Evolutionary conservation across 202 grass and related monocot species (phyloP).

Genomic region (Schoenoplectus tabernaemontani): DNA sequence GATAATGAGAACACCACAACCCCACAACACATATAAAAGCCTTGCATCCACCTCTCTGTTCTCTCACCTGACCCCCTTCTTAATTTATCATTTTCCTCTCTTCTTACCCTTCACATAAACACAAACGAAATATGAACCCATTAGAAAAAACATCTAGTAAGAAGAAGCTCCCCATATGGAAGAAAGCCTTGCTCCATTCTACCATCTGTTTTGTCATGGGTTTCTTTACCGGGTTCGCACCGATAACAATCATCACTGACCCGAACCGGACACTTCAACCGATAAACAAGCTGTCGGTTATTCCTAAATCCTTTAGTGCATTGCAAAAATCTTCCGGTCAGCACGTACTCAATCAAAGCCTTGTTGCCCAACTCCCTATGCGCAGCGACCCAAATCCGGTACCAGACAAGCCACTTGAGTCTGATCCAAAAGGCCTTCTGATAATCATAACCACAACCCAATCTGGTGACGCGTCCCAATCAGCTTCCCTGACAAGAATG

Average conservation of each 20-base stretch:
- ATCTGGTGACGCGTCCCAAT: slow-evolving; percentile 21
- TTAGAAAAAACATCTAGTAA: slow-evolving; percentile 24
- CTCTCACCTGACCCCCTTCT: too few relatives aligned
- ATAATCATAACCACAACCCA: slow-evolving; percentile 70
- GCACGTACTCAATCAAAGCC: slow-evolving; percentile 35
- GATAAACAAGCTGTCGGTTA: slow-evolving; percentile 21
- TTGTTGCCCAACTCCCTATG: slow-evolving; percentile 27
- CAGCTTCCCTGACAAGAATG: slow-evolving; percentile 54
- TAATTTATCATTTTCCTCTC: background rate
- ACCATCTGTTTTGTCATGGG: slow-evolving; percentile 90
- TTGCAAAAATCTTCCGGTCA: slow-evolving; percentile 14
- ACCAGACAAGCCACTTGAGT: background rate
- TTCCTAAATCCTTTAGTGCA: slow-evolving; percentile 20
- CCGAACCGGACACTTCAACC: slow-evolving; percentile 30
- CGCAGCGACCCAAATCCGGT: background rate
- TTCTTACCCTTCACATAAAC: background rate
- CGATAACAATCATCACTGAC: slow-evolving; percentile 42
- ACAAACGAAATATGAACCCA: slow-evolving; percentile 12
- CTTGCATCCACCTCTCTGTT: slow-evolving; percentile 15
- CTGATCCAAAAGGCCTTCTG: slow-evolving; percentile 36
- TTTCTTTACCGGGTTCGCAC: slow-evolving; percentile 91
- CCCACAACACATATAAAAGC: slow-evolving; percentile 26
- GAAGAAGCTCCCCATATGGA: slow-evolving; percentile 82
- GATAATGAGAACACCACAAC: slow-evolving; percentile 8
- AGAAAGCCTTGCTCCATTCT: slow-evolving; percentile 92